Evolutionary conservation across 2,329 filamentous ascomycete genomes (phyloP).

Genomic region (Myriosclerotinia duriaeana): DNA sequence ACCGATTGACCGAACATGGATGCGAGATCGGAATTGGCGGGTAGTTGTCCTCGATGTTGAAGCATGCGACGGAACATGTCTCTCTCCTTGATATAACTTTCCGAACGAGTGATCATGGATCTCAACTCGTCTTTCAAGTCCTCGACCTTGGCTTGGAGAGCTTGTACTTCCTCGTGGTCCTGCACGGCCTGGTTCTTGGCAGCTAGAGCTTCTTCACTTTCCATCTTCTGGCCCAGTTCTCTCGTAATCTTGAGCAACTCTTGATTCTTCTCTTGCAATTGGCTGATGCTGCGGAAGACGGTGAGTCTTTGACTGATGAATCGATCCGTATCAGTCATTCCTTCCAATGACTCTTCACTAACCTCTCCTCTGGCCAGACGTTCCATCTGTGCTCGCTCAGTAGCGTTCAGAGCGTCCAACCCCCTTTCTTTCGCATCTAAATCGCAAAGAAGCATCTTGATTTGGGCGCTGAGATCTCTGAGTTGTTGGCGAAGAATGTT

Average conservation of each 20-base stretch:
- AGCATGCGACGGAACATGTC: conserved; percentile 97
- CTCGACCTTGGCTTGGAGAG: conserved; percentile 68
- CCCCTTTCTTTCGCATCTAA: conserved; percentile 80
- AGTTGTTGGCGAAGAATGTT: conserved; percentile 83
- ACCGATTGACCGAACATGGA: conserved; percentile 72
- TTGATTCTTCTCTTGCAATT: conserved; percentile 84
- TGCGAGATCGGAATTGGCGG: conserved; percentile 58
- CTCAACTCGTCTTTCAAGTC: conserved; percentile 83
- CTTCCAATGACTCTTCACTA: conserved; percentile 66
- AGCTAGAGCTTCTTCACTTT: conserved; percentile 79
- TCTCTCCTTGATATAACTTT: conserved; percentile 92
- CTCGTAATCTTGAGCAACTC: conserved; percentile 80
- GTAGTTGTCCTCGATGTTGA: conserved; percentile 68
- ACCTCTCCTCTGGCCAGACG: conserved; percentile 75
- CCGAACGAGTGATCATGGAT: conserved; percentile 77
- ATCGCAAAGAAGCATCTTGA: conserved; percentile 88
- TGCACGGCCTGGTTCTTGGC: conserved; percentile 62
- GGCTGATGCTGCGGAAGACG: conserved; percentile 79
- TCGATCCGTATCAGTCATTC: conserved; percentile 79
- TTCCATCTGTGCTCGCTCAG: conserved; percentile 74
- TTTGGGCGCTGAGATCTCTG: conserved; percentile 83
- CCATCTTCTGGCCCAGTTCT: conserved; percentile 83
- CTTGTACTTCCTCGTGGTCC: conserved; percentile 71
- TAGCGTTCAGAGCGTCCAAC: conserved; percentile 64
- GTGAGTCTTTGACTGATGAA: conserved; percentile 90